Evolutionary conservation across 768 basidiomycete genomes (phyloP).

Genomic region (Tulasnella sp.): DNA sequence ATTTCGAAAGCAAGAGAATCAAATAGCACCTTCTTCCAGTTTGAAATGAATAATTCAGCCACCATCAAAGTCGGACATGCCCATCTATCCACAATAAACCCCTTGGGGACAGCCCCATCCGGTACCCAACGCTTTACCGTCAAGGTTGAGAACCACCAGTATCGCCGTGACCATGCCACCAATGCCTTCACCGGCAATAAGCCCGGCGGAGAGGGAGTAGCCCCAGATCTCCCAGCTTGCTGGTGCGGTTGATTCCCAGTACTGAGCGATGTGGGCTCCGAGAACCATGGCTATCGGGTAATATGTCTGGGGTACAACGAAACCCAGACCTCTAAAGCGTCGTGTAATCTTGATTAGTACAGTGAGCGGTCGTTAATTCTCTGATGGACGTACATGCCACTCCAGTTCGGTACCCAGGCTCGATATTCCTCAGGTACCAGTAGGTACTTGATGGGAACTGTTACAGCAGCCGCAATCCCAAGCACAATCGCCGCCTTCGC

Average conservation of each 20-base stretch:
- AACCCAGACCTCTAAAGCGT: constrained; percentile 28
- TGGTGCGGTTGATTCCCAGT: constrained; percentile 27
- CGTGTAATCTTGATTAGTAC: neutral
- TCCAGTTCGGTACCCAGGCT: constrained; percentile 31
- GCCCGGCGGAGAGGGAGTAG: constrained; percentile 30
- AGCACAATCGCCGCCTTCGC: constrained; percentile 28
- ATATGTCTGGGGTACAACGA: constrained; percentile 29
- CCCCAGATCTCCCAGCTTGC: constrained; percentile 29
- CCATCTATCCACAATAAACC: constrained; percentile 17
- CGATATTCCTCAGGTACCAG: constrained; percentile 26
- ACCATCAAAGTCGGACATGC: no score
- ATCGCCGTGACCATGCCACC: constrained; percentile 29
- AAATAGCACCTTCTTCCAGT: no score
- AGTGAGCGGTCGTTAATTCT: neutral
- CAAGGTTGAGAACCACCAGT: constrained; percentile 12
- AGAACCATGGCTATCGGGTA: constrained; percentile 29
- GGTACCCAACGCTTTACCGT: constrained; percentile 14
- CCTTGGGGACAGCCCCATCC: constrained; percentile 6
- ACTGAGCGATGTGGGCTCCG: constrained; percentile 26
- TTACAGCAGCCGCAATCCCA: constrained; percentile 17
- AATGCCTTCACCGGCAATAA: constrained; percentile 31
- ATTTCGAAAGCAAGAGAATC: no score
- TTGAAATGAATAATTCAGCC: no score
- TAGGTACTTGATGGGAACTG: constrained; percentile 23
- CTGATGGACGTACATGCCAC: constrained; percentile 6